A percentile compares a stretch with the other conserved stretches of the same genome.
Evolutionary conservation across 805 yeast species (phyloP).

Genomic region (Scheffersomyces amazonensis): DNA sequence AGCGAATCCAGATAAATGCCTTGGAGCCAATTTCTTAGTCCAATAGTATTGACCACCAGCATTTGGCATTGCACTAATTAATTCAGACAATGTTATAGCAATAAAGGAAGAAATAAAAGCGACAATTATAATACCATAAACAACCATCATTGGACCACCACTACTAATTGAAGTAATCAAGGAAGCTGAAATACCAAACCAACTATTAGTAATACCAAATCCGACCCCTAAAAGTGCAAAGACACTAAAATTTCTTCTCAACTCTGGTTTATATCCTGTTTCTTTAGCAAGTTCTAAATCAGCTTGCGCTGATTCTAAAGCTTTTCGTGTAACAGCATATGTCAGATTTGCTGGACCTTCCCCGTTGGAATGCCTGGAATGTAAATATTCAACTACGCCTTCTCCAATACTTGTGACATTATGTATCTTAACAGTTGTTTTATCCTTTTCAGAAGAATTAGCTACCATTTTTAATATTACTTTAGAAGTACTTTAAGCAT

Average conservation of each 20-base stretch:
- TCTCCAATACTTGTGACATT: no score
- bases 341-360: no score
- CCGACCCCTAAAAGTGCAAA: slow-evolving; percentile 55
- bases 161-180: slow-evolving; percentile 52
- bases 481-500: no score
- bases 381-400: no score
- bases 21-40: slow-evolving; percentile 55
- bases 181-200: slow-evolving; percentile 60
- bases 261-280: slow-evolving; percentile 29
- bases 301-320: slow-evolving; percentile 12
- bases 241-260: slow-evolving; percentile 29
- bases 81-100: slow-evolving; percentile 52
- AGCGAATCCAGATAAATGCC: slow-evolving; percentile 42
- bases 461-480: no score
- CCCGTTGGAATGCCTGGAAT: no score
- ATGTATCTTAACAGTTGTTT: no score
- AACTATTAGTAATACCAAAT: slow-evolving; percentile 59
- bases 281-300: slow-evolving; percentile 25
- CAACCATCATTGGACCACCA: slow-evolving; percentile 58
- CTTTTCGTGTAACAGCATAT: slow-evolving; percentile 3
- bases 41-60: slow-evolving; percentile 63
- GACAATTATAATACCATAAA: slow-evolving; percentile 54
- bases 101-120: slow-evolving; percentile 45
- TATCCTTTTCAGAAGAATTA: no score
- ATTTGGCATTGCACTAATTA: slow-evolving; percentile 51